Evolutionary conservation across 495 filamentous ascomycete genomes (phyloP).

Genomic region (Copromyces sp.): DNA sequence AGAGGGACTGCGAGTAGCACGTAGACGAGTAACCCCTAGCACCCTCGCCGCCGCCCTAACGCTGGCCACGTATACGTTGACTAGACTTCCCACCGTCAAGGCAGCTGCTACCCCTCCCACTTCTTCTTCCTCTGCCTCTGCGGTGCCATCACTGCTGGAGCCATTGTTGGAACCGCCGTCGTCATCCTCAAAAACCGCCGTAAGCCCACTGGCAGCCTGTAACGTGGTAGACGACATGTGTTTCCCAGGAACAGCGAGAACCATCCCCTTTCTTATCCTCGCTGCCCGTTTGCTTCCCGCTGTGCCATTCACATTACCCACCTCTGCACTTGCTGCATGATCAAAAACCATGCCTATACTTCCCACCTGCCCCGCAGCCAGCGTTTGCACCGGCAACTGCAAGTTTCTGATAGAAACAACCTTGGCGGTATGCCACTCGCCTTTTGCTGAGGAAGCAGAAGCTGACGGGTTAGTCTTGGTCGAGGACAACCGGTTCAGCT

Average conservation of each 20-base stretch:
- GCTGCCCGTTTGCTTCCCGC: neutral
- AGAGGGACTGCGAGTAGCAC: too few species aligned
- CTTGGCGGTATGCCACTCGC: slow-evolving; percentile 65
- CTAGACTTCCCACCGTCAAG: slow-evolving; percentile 42
- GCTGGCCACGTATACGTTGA: slow-evolving; percentile 77
- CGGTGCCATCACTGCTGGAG: neutral
- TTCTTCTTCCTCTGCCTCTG: neutral
- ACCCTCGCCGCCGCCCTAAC: slow-evolving; percentile 74
- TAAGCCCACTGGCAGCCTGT: slow-evolving; percentile 48
- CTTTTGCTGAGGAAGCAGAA: slow-evolving; percentile 36
- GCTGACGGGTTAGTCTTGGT: slow-evolving; percentile 23
- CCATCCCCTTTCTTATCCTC: slow-evolving; percentile 74
- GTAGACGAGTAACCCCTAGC: slow-evolving; percentile 18
- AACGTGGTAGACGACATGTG: slow-evolving; percentile 41
- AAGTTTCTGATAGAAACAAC: slow-evolving; percentile 83
- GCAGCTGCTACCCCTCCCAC: slow-evolving; percentile 18
- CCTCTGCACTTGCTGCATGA: slow-evolving; percentile 1
- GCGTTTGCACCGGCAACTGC: slow-evolving; percentile 66
- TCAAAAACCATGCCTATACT: slow-evolving; percentile 71
- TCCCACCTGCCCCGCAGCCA: slow-evolving; percentile 77
- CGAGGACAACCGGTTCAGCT: slow-evolving; percentile 25
- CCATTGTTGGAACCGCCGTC: slow-evolving; percentile 4
- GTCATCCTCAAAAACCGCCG: slow-evolving; percentile 35
- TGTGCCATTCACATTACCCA: slow-evolving; percentile 13
- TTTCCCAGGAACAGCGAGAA: slow-evolving; percentile 50